A percentile compares a stretch with the other conserved stretches of the same genome.
These are phyloP conservation scores for Sicyos edulis DNA, from an alignment of 306 rosid genomes.

Conservation along the genomic window DNA sequence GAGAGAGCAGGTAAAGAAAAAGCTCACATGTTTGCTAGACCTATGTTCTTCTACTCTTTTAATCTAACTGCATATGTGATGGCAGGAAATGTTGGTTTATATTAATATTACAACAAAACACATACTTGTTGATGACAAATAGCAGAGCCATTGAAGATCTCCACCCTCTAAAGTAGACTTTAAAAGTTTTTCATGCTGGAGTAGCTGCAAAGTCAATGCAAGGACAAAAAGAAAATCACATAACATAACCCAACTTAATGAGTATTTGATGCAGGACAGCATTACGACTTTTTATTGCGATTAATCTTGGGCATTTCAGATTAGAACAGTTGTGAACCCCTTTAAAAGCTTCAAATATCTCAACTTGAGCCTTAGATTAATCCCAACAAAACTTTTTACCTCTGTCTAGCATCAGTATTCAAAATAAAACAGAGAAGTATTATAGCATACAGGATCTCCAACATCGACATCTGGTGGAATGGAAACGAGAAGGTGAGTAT, in stretches of 20 bases:
- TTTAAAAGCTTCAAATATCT: background rate
- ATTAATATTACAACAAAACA: slow-evolving; percentile 4
- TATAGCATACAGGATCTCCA: slow-evolving; percentile 66
- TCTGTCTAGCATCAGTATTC: background rate
- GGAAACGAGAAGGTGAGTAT: slow-evolving; percentile 72
- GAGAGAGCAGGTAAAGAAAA: background rate
- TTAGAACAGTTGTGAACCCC: background rate
- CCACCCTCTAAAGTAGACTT: slow-evolving; percentile 46
- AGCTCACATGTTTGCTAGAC: background rate
- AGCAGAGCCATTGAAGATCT: slow-evolving; percentile 64
- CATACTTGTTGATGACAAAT: slow-evolving; percentile 83
- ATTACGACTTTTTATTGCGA: background rate
- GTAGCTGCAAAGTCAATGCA: slow-evolving; percentile 41
- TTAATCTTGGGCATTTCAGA: background rate
- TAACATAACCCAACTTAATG: background rate
- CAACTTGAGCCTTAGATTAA: background rate
- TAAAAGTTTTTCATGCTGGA: slow-evolving; percentile 56
- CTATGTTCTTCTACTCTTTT: background rate
- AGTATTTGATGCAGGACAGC: background rate
- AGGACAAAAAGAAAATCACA: background rate
- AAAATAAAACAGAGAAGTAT: background rate
- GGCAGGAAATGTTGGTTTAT: background rate
- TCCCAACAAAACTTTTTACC: background rate
- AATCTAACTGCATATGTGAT: background rate
- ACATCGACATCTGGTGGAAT: slow-evolving; percentile 51